These are phyloP conservation scores for Fonsecaea monophora DNA, from an alignment of 2,329 filamentous ascomycete species.

Conservation along the genomic window DNA sequence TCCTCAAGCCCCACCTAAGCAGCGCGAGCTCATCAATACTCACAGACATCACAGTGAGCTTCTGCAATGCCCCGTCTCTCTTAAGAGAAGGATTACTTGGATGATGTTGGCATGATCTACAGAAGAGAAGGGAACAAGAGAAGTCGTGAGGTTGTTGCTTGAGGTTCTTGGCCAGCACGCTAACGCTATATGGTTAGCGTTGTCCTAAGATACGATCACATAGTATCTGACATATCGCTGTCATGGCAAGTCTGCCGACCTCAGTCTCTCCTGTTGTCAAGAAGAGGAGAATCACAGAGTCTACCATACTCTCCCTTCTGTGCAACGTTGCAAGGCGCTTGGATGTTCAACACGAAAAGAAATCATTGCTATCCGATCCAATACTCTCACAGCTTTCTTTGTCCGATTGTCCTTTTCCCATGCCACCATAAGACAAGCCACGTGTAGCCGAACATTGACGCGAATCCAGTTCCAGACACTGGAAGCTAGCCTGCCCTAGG, in stretches of 20 bases:
- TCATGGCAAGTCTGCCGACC: neutral
- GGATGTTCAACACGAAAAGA: neutral
- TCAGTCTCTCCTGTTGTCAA: neutral
- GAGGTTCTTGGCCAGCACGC: neutral
- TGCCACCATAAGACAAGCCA: neutral
- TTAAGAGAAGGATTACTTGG: slow-evolving; percentile 4
- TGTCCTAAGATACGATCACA: neutral
- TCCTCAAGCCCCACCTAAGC: neutral
- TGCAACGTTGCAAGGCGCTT: neutral
- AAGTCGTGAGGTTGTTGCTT: slow-evolving; percentile 7
- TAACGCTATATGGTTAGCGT: slow-evolving; percentile 23
- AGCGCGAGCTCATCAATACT: neutral
- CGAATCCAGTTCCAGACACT: neutral
- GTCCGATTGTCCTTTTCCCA: neutral
- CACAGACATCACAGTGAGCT: neutral
- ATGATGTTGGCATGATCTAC: neutral
- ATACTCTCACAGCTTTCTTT: neutral
- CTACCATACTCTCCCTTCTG: neutral
- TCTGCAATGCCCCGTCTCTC: neutral
- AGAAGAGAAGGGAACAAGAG: slow-evolving; percentile 7
- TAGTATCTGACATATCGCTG: slow-evolving; percentile 1
- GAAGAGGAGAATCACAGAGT: neutral
- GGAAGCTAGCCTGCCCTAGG: neutral
- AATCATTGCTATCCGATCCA: neutral
- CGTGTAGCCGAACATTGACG: neutral